Conservation (phyloP, 805 yeast genomes). For the Barnettozyma siamensis region DNA sequence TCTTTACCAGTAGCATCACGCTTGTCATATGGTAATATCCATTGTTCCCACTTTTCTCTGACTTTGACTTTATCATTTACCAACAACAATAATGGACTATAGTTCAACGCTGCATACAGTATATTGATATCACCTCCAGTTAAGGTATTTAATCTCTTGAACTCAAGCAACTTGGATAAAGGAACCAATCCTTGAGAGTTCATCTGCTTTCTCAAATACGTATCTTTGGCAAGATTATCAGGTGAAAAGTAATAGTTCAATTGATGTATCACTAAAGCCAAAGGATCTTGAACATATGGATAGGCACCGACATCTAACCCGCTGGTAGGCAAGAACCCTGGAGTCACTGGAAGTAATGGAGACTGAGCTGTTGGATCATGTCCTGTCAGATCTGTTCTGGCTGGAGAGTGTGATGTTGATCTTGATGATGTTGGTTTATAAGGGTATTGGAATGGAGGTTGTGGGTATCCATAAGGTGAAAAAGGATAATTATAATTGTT, state of each 20-base stretch:
- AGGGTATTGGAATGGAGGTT: slow-evolving; percentile 4
- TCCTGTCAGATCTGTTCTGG: slow-evolving; percentile 6
- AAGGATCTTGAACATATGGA: slow-evolving; percentile 16
- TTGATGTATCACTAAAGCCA: slow-evolving; percentile 42
- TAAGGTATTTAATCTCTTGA: slow-evolving; percentile 66
- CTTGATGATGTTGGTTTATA: slow-evolving; percentile 12
- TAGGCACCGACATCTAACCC: slow-evolving; percentile 5
- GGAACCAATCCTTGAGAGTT: slow-evolving; percentile 69
- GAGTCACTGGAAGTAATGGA: slow-evolving; percentile 1
- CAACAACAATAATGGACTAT: slow-evolving; percentile 26
- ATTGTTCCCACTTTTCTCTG: slow-evolving; percentile 48
- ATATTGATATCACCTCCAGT: slow-evolving; percentile 48
- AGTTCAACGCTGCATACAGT: slow-evolving; percentile 14
- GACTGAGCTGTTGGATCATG: not conserved
- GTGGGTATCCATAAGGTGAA: slow-evolving; percentile 4
- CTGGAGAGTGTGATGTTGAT: slow-evolving; percentile 20
- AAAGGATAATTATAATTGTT: slow-evolving; percentile 14
- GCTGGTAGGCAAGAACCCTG: slow-evolving; percentile 11
- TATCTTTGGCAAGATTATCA: slow-evolving; percentile 81
- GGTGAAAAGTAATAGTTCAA: slow-evolving; percentile 85
- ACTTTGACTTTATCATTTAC: slow-evolving; percentile 49
- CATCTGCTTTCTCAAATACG: slow-evolving; percentile 77
- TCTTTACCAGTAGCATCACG: slow-evolving; percentile 43
- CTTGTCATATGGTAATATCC: slow-evolving; percentile 57
- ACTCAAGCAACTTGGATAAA: slow-evolving; percentile 53